Base-by-base conservation (phyloP, 2,329 filamentous ascomycete genomes). In the Botrytis sinoallii region DNA sequence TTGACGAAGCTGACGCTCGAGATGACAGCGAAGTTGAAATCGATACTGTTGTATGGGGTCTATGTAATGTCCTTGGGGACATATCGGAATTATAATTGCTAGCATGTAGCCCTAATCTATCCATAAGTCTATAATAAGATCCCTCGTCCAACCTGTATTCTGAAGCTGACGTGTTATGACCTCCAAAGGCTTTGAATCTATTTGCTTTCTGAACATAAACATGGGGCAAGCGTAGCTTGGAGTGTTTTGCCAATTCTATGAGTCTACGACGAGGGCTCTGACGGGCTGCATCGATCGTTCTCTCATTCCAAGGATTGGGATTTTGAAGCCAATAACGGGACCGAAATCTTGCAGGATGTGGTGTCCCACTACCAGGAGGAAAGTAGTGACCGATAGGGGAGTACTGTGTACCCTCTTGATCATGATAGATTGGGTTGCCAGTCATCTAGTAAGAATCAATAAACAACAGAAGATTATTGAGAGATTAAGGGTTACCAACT, bases 71-170 rank as follows among this genome's bases (percentile, higher is more conserved):
- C 6, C 25, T n/a, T n/a, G 25, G 48, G 25, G 4, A 5, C 0
- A 20, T 10, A 9, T 66, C 40, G n/a, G 64, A 5, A 5, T 0
- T 6, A 4, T 61, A 38, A 25, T 16, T n/a, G 38, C 35, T 25
- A 40, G 40, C 40, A 40, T 40, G 40, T 40, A 40, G 40, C 12
- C 46, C n/a, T 4, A 67, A 16, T 67, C 64, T 67, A 8, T 38
- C 46, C 32, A 32, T 67, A 2, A 67, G 46, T 35, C 64, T 67
- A 29, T 67, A 32, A 67, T 67, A 67, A 67, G 64, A 67, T 22
- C 40, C n/a, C 29, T 35, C n/a, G 29, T 67, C 64, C 32, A 67
- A 32, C 0, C 64, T 29, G 25, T 66, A 44, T 12, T 32, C 12
- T 14, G 29, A 32, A 32, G 64, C 40, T 22, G 16, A 22, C 8